These are phyloP conservation scores for Termitomyces sp. DNA, from an alignment of 768 basidiomycete species.

Conservation along the genomic window DNA sequence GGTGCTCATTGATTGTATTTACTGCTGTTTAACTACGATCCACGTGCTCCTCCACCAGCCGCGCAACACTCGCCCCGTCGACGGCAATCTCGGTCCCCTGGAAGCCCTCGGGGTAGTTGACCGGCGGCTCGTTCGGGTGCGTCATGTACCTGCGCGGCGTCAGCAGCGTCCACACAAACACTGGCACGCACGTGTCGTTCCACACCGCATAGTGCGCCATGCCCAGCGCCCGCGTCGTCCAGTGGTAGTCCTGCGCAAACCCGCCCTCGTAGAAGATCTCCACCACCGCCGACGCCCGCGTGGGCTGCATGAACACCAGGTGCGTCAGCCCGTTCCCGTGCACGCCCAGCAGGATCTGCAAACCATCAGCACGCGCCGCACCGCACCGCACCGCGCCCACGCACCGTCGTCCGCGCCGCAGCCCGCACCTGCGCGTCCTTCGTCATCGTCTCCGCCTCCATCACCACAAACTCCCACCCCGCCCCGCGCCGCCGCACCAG, in stretches of 20 bases:
- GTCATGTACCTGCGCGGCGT: conserved; percentile 25
- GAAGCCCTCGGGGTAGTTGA: conserved; percentile 81
- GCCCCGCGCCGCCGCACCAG: conserved; percentile 36
- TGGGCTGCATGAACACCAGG: conserved; percentile 79
- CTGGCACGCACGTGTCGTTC: conserved; percentile 61
- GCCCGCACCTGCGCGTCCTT: conserved; percentile 73
- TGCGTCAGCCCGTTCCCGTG: conserved; percentile 84
- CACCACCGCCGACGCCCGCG: conserved; percentile 72
- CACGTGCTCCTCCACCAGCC: conserved; percentile 66
- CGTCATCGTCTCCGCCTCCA: conserved; percentile 59
- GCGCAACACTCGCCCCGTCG: conserved; percentile 56
- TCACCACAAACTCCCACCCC: conserved; percentile 55
- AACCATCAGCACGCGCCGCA: not conserved
- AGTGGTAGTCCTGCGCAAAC: conserved; percentile 85
- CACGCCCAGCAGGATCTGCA: conserved; percentile 62
- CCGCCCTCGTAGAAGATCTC: conserved; percentile 81
- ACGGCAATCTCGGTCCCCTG: conserved; percentile 77
- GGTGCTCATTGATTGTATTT: no score
- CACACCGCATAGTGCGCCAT: conserved; percentile 75
- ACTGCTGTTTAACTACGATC: no score
- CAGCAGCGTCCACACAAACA: no score
- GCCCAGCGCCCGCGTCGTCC: conserved; percentile 69
- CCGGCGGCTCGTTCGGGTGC: conserved; percentile 36
- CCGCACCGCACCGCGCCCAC: conserved; percentile 15
- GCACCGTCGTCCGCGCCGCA: conserved; percentile 64